phyloP scores from a whole-genome alignment of 768 basidiomycete species.

The Boletus edulis region DNA sequence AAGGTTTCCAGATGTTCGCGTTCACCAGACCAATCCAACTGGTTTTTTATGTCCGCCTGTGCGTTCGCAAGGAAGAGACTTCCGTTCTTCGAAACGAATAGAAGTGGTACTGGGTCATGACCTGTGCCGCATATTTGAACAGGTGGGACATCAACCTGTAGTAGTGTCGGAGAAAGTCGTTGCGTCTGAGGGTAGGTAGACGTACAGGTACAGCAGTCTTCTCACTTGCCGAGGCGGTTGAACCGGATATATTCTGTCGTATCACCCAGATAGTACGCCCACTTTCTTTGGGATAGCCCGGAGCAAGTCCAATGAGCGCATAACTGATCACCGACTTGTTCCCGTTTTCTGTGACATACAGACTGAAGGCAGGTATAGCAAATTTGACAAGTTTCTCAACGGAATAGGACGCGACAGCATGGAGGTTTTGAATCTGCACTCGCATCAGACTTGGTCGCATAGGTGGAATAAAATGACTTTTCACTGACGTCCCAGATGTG shows the following conservation, averaged over 20 bases:
- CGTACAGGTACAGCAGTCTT: constrained; percentile 46
- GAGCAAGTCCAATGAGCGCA: constrained; percentile 47
- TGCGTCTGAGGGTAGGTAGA: background rate
- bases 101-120: constrained; percentile 22
- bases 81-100: constrained; percentile 36
- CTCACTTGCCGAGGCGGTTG: constrained; percentile 31
- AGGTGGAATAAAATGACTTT: background rate
- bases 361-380: constrained; percentile 54
- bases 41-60: constrained; percentile 26
- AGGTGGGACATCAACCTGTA: constrained; percentile 44
- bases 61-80: constrained; percentile 31
- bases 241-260: constrained; percentile 49
- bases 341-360: constrained; percentile 32
- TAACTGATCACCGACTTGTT: constrained; percentile 49
- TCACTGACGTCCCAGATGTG: constrained; percentile 68
- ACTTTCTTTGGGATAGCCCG: constrained; percentile 41
- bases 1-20: constrained; percentile 29
- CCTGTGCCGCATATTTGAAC: constrained; percentile 36
- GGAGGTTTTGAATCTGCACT: constrained; percentile 58
- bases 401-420: constrained; percentile 66
- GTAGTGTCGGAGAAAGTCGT: constrained; percentile 9
- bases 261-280: constrained; percentile 61
- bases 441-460: constrained; percentile 7
- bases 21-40: constrained; percentile 26
- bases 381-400: constrained; percentile 65